Conservation (phyloP, 2,329 filamentous ascomycete genomes). For the Nemania sp. region DNA sequence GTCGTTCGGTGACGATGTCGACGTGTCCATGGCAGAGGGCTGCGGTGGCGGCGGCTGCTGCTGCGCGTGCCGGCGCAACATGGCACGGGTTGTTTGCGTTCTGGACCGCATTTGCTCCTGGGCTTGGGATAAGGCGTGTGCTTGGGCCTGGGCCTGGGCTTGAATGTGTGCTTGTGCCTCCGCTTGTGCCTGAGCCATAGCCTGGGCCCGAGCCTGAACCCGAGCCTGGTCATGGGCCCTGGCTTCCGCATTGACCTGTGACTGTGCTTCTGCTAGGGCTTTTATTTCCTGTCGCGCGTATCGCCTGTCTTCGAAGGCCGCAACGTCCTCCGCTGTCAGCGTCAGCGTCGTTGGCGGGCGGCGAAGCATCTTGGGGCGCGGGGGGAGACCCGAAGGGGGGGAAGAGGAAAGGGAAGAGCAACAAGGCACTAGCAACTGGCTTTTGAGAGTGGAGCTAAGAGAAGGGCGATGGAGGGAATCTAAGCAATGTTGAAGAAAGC, state of each 20-base stretch:
- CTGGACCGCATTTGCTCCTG: slow-evolving; percentile 17
- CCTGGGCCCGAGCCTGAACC: slow-evolving; percentile 14
- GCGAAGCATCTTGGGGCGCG: slow-evolving; percentile 59
- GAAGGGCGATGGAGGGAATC: neutral
- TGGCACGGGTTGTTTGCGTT: neutral
- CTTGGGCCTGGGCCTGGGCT: slow-evolving; percentile 33
- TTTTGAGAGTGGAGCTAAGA: neutral
- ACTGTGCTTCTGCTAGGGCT: slow-evolving; percentile 1
- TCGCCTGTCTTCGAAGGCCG: slow-evolving; percentile 69
- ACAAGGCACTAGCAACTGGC: neutral
- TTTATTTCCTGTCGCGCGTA: slow-evolving; percentile 34
- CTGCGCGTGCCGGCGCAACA: slow-evolving; percentile 4
- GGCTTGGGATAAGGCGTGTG: slow-evolving; percentile 17
- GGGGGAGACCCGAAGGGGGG: neutral
- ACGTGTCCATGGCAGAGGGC: slow-evolving; percentile 29
- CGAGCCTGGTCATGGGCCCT: slow-evolving; percentile 16
- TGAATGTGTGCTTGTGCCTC: slow-evolving; percentile 16
- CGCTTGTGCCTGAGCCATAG: slow-evolving; percentile 12
- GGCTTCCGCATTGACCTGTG: slow-evolving; percentile 33
- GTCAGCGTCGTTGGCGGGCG: slow-evolving; percentile 69
- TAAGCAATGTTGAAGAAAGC: neutral
- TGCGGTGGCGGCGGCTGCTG: slow-evolving; percentile 11
- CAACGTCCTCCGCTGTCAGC: slow-evolving; percentile 72
- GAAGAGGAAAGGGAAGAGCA: no score
- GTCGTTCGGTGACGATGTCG: slow-evolving; percentile 24